These are phyloP conservation scores for Trichothecium roseum DNA, from an alignment of 2,329 filamentous ascomycete genomes.

Conservation along the genomic window DNA sequence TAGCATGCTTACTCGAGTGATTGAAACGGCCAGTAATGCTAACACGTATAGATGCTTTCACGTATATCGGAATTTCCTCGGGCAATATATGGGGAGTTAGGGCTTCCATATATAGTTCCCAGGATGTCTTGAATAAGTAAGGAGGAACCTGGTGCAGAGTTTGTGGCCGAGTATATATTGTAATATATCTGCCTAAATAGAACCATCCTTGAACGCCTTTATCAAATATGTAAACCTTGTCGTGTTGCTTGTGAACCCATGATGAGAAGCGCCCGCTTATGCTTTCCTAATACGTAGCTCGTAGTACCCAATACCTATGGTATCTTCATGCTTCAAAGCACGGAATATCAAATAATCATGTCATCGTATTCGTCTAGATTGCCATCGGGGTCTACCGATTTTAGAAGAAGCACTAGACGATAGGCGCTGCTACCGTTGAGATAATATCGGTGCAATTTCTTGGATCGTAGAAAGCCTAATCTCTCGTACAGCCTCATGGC, in stretches of 20 bases:
- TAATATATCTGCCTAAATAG: too few relatives aligned
- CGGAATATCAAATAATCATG: conserved; percentile 9
- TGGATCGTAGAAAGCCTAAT: conserved; percentile 83
- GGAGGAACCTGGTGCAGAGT: neutral
- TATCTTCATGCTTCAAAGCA: conserved; percentile 1
- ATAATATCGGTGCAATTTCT: conserved; percentile 90
- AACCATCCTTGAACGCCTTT: too few relatives aligned
- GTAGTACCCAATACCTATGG: too few relatives aligned
- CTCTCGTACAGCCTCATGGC: conserved; percentile 90
- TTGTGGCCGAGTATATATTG: too few relatives aligned
- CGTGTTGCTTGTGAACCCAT: too few relatives aligned
- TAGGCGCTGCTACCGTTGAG: conserved; percentile 94
- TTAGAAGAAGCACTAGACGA: conserved; percentile 72
- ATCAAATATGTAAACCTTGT: too few relatives aligned
- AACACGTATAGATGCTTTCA: conserved; percentile 45
- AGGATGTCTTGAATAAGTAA: conserved; percentile 21
- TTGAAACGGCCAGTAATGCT: conserved; percentile 5
- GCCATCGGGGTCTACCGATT: conserved; percentile 33
- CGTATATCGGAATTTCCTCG: conserved; percentile 50
- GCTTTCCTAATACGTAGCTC: too few relatives aligned
- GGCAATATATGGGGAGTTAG: conserved; percentile 53
- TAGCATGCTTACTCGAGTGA: neutral
- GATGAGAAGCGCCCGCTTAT: too few relatives aligned
- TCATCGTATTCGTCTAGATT: conserved; percentile 23
- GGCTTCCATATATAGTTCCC: conserved; percentile 45